Evolutionary conservation across 177 flowering plant species (phyloP).

Genomic region (Vitis hybrid): DNA sequence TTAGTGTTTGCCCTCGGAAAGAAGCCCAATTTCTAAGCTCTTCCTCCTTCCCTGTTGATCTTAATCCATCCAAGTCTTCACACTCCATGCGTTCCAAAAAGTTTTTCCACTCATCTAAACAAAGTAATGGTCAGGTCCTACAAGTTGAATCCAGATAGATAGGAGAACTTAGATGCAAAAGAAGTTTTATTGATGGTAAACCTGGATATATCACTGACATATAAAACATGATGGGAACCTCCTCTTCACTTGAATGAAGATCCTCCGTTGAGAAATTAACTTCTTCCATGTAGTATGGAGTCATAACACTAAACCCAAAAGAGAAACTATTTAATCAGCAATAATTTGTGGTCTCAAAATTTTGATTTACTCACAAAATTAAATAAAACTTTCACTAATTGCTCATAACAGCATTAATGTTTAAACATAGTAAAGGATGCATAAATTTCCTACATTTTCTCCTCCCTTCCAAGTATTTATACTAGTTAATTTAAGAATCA

Average conservation of each 20-base stretch:
- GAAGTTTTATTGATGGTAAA: constrained; percentile 11
- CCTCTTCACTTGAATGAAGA: constrained; percentile 61
- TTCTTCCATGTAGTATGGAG: constrained; percentile 88
- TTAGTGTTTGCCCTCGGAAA: constrained; percentile 79
- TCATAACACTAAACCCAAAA: constrained; percentile 62
- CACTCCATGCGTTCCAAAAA: constrained; percentile 80
- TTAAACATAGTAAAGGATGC: no score
- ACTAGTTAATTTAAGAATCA: no score
- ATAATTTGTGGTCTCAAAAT: not conserved
- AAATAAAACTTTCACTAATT: no score
- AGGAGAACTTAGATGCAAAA: not conserved
- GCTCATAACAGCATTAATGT: no score
- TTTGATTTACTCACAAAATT: not conserved
- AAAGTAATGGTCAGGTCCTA: constrained; percentile 8
- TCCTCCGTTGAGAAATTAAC: constrained; percentile 70
- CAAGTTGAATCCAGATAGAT: constrained; percentile 5
- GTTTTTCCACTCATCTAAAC: constrained; percentile 82
- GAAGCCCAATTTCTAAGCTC: constrained; percentile 87
- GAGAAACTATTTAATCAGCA: not conserved
- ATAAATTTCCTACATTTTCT: no score
- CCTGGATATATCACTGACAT: constrained; percentile 95
- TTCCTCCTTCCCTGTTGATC: constrained; percentile 38
- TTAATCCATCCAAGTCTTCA: constrained; percentile 37
- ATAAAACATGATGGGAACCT: constrained; percentile 75
- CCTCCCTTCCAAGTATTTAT: no score